phyloP scores from a whole-genome alignment of 257 asterid genomes.

The Nicotiana benthamiana region DNA sequence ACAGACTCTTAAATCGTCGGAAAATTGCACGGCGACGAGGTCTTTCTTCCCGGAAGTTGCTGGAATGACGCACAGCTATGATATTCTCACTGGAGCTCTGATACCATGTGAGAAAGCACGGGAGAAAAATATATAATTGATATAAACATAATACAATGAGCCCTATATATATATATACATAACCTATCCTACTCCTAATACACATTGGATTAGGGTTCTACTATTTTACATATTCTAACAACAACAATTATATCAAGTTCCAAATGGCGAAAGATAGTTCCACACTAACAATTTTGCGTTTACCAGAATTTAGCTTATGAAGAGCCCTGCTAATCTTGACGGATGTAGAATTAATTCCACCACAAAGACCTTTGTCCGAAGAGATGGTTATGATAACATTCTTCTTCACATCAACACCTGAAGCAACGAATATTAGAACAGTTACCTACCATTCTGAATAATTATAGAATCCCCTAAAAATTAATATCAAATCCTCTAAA shows the following conservation, averaged over 20 bases:
- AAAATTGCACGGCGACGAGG: too few species aligned
- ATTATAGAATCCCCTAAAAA: neutral
- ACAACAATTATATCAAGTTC: neutral
- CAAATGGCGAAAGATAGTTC: neutral
- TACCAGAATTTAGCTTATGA: constrained; percentile 61
- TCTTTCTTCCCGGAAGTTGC: too few species aligned
- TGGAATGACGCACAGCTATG: too few species aligned
- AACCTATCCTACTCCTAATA: too few species aligned
- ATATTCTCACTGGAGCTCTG: too few species aligned
- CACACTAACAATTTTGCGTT: neutral
- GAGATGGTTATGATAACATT: constrained; percentile 70
- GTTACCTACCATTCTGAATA: neutral
- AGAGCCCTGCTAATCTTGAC: constrained; percentile 86
- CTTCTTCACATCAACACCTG: constrained; percentile 92
- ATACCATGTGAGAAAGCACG: too few species aligned
- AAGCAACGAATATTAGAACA: constrained; percentile 6
- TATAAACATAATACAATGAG: too few species aligned
- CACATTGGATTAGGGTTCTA: too few species aligned
- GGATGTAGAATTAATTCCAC: constrained; percentile 89
- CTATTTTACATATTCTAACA: too few species aligned
- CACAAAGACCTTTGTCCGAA: constrained; percentile 96
- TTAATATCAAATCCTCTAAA: neutral
- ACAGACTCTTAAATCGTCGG: too few species aligned
- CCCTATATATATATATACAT: too few species aligned
- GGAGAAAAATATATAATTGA: too few species aligned